Percentiles rank a stretch among this genome's conserved stretches.
These are phyloP conservation scores for Salpingoeca rosetta DNA, from an alignment of 78 protist species.

Conservation along the genomic window DNA sequence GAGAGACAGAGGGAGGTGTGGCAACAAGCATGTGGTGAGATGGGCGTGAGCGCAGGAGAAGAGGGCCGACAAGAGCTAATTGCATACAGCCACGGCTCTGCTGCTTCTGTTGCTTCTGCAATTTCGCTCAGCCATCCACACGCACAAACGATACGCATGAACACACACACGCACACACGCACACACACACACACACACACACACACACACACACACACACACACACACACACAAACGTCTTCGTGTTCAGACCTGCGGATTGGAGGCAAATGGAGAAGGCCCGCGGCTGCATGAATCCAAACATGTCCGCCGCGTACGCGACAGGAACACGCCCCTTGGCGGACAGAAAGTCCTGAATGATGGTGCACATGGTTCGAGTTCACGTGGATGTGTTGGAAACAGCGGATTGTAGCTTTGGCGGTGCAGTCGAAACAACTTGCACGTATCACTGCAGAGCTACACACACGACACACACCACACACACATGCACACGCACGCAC, in stretches of 20 bases:
- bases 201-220: no score
- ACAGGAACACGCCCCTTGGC: conserved; percentile 12
- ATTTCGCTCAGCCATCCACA: no score
- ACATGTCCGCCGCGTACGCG: conserved; percentile 17
- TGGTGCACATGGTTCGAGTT: background rate
- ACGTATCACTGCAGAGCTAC: background rate
- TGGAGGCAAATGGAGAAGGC: conserved; percentile 29
- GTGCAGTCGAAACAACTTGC: background rate
- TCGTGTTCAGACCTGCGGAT: background rate
- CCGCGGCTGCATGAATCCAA: conserved; percentile 26
- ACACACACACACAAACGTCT: background rate
- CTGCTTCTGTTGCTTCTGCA: background rate
- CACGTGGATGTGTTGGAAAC: no score
- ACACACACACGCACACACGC: background rate
- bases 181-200: background rate
- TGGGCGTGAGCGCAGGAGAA: no score
- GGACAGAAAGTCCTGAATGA: conserved; percentile 30
- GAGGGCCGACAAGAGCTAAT: no score
- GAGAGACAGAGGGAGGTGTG: background rate
- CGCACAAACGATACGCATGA: no score
- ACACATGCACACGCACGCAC: no score
- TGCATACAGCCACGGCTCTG: background rate
- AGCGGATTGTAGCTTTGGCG: no score
- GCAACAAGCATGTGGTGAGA: no score
- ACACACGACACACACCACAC: background rate